Percentiles rank a stretch among this genome's conserved stretches.
These are phyloP conservation scores for Lepidopterella palustris DNA, from an alignment of 495 filamentous ascomycete genomes.

Conservation along the genomic window DNA sequence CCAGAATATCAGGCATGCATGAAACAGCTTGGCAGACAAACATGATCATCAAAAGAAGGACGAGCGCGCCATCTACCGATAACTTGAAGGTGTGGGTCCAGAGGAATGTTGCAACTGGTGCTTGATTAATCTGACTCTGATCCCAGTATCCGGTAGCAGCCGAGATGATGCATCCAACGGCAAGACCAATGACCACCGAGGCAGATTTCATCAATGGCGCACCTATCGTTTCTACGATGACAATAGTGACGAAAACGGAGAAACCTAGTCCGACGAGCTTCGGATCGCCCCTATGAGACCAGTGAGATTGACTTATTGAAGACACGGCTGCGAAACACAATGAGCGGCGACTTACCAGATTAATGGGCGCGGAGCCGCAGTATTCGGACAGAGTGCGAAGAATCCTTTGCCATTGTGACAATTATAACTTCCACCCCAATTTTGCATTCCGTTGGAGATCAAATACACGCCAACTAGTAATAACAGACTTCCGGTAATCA, in stretches of 20 bases:
- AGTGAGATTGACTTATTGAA: not conserved
- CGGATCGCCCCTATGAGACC: conserved; percentile 17
- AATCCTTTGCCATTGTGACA: conserved; percentile 30
- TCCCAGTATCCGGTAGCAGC: conserved; percentile 38
- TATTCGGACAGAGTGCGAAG: conserved; percentile 35
- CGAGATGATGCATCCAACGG: conserved; percentile 35
- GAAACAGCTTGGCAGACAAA: conserved; percentile 43
- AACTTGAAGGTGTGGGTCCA: conserved; percentile 40
- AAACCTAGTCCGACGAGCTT: conserved; percentile 39
- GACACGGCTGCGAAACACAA: too few species aligned
- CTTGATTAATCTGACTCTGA: conserved; percentile 11
- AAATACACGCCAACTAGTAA: conserved; percentile 38
- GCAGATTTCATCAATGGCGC: conserved; percentile 39
- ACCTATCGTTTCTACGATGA: conserved; percentile 37
- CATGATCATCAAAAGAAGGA: conserved; percentile 41
- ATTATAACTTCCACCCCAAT: conserved; percentile 39
- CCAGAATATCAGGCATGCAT: conserved; percentile 39
- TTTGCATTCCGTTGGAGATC: conserved; percentile 36
- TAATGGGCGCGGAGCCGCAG: conserved; percentile 24
- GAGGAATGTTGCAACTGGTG: conserved; percentile 34
- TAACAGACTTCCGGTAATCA: conserved; percentile 38
- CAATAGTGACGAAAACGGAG: conserved; percentile 36
- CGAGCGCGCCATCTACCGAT: conserved; percentile 35
- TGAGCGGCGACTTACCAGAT: conserved; percentile 14
- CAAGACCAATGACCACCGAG: conserved; percentile 37